Conservation (phyloP, 129 eudicot genomes). For the Helianthus tuberosus region DNA sequence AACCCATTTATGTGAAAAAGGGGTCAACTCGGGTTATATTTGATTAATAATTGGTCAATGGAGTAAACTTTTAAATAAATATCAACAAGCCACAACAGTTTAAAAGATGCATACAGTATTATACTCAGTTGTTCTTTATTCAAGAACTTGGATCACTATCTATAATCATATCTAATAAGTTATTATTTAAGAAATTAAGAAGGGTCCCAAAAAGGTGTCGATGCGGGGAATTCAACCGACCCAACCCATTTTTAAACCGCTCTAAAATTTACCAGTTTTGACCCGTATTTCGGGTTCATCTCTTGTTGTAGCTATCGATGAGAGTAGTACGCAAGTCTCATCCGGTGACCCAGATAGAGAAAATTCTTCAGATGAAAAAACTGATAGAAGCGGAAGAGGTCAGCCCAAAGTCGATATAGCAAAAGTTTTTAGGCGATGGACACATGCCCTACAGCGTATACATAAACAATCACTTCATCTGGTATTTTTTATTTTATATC, state of each 20-base stretch:
- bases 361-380: no score
- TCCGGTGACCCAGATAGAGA: no score
- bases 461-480: conserved; percentile 93
- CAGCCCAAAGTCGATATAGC: no score
- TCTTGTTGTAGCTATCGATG: conserved; percentile 94
- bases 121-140: no score
- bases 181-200: no score
- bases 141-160: no score
- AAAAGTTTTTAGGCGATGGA: conserved; percentile 95
- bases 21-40: neutral
- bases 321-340: conserved; percentile 56
- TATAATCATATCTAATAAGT: no score
- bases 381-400: no score
- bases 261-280: neutral
- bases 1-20: no score
- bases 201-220: no score
- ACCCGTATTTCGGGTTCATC: conserved; percentile 95
- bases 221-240: no score
- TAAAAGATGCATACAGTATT: neutral
- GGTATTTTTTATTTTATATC: conserved; percentile 41
- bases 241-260: neutral
- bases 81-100: neutral
- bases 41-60: neutral
- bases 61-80: neutral
- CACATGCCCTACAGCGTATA: conserved; percentile 98